A percentile compares a stretch with the other conserved stretches of the same genome.
Evolutionary conservation across 2,329 filamentous ascomycete genomes (phyloP).

Genomic region (Trichophyton mentagrophytes): DNA sequence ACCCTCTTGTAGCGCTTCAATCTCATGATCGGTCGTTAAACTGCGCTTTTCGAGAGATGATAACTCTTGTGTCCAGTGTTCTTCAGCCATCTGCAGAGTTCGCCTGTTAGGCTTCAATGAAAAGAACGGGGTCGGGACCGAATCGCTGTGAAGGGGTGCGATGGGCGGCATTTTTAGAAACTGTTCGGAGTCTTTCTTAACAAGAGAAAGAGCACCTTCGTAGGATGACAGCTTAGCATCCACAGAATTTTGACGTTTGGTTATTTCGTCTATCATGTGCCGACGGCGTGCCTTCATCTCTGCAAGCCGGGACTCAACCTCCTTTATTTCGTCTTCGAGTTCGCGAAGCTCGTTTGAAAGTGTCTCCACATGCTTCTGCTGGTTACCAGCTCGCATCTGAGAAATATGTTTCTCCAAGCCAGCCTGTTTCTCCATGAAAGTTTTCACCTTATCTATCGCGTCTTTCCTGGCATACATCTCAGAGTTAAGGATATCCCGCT

Average conservation of each 20-base stretch:
- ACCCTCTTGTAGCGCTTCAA: slow-evolving; percentile 46
- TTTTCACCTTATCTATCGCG: slow-evolving; percentile 39
- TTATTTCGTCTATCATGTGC: slow-evolving; percentile 40
- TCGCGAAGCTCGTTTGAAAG: slow-evolving; percentile 40
- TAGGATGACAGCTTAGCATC: slow-evolving; percentile 49
- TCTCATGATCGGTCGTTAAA: slow-evolving; percentile 39
- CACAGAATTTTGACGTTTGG: slow-evolving; percentile 43
- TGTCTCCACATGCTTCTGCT: slow-evolving; percentile 31
- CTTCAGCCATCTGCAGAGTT: slow-evolving; percentile 47
- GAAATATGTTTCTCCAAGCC: slow-evolving; percentile 41
- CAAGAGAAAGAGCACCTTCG: slow-evolving; percentile 40
- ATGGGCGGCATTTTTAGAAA: slow-evolving; percentile 41
- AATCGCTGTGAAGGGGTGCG: slow-evolving; percentile 23
- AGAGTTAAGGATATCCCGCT: slow-evolving; percentile 38
- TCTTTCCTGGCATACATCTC: slow-evolving; percentile 34
- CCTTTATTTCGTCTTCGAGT: slow-evolving; percentile 45
- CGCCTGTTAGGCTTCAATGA: slow-evolving; percentile 43
- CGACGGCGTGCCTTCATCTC: slow-evolving; percentile 44
- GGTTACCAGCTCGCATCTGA: slow-evolving; percentile 36
- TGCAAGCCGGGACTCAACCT: slow-evolving; percentile 43
- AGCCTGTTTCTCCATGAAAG: slow-evolving; percentile 38
- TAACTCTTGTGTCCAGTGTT: slow-evolving; percentile 43
- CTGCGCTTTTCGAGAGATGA: slow-evolving; percentile 33
- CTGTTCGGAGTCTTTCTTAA: slow-evolving; percentile 42
- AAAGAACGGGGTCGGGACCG: slow-evolving; percentile 33